phyloP scores from a whole-genome alignment of 768 basidiomycete genomes.

The Lyophyllum atratum region DNA sequence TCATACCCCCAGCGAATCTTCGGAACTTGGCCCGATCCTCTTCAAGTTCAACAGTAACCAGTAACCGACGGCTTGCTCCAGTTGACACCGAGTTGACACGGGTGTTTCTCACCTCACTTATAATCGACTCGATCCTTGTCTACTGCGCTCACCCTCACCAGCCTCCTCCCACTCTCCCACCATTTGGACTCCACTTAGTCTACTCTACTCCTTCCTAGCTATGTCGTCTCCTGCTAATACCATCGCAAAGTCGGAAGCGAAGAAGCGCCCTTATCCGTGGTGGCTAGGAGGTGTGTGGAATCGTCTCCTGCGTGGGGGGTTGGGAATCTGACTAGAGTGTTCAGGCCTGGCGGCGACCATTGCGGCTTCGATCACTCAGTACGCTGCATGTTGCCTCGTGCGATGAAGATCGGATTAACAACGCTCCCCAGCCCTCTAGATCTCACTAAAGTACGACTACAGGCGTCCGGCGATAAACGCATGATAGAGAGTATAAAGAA shows the following conservation, averaged over 20 bases:
- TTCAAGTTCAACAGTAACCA: conserved; percentile 1
- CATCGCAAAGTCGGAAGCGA: conserved; percentile 22
- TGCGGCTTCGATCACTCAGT: conserved; percentile 89
- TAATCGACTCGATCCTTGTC: conserved; percentile 1
- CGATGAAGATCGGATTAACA: background rate
- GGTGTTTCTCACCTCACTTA: background rate
- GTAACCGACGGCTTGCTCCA: background rate
- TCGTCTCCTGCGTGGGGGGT: background rate
- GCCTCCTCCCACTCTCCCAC: background rate
- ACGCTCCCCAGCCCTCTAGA: conserved; percentile 63
- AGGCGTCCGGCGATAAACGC: conserved; percentile 89
- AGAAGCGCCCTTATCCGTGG: conserved; percentile 82
- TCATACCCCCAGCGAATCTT: background rate
- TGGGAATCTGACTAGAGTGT: background rate
- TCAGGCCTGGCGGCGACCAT: conserved; percentile 81
- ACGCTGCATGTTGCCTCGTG: conserved; percentile 25
- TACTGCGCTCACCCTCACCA: background rate
- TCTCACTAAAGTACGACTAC: conserved; percentile 88
- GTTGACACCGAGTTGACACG: background rate
- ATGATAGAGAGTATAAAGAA: conserved; percentile 85
- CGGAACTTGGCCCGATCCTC: conserved; percentile 3
- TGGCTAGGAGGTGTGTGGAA: conserved; percentile 71
- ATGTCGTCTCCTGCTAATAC: conserved; percentile 14
- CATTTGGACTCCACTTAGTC: background rate
- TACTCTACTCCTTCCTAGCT: background rate